phyloP scores from a whole-genome alignment of 805 yeast species.

The baker's yeast (Saccharomyces cerevisiae) region DNA sequence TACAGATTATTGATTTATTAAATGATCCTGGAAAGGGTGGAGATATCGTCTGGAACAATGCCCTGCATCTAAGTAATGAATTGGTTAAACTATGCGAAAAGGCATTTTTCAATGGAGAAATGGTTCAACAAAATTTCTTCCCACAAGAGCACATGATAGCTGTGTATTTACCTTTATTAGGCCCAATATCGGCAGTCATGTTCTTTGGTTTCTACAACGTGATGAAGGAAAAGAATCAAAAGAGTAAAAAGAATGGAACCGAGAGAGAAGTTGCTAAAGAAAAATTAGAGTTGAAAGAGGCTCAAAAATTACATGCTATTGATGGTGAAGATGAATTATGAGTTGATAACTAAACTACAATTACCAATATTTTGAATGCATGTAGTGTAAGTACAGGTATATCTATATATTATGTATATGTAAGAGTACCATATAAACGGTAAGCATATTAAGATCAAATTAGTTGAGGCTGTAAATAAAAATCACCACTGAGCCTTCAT shows the following conservation, averaged over 20 bases:
- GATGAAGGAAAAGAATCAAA: constrained; percentile 29
- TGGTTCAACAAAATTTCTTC: constrained; percentile 91
- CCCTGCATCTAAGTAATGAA: constrained; percentile 49
- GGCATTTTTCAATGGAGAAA: constrained; percentile 88
- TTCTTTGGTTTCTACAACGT: constrained; percentile 43
- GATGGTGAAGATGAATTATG: constrained; percentile 3
- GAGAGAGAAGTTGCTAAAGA: background rate
- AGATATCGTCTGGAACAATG: constrained; percentile 37
- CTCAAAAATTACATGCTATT: constrained; percentile 3
- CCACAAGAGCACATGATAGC: constrained; percentile 96
- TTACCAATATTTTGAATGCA: background rate
- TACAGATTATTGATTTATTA: constrained; percentile 22
- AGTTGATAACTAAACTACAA: background rate
- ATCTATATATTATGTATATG: constrained; percentile 32
- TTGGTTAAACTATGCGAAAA: constrained; percentile 34
- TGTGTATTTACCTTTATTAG: constrained; percentile 81
- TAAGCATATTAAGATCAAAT: too few species aligned
- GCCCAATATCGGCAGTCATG: constrained; percentile 70
- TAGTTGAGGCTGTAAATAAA: too few species aligned
- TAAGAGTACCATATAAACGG: background rate
- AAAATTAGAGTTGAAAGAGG: constrained; percentile 1
- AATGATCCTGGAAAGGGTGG: constrained; percentile 27
- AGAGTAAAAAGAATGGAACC: background rate
- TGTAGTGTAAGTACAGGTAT: background rate
- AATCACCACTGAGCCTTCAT: constrained; percentile 22